phyloP scores from a whole-genome alignment of 495 filamentous ascomycete species.

The Penicillium pancosmium region DNA sequence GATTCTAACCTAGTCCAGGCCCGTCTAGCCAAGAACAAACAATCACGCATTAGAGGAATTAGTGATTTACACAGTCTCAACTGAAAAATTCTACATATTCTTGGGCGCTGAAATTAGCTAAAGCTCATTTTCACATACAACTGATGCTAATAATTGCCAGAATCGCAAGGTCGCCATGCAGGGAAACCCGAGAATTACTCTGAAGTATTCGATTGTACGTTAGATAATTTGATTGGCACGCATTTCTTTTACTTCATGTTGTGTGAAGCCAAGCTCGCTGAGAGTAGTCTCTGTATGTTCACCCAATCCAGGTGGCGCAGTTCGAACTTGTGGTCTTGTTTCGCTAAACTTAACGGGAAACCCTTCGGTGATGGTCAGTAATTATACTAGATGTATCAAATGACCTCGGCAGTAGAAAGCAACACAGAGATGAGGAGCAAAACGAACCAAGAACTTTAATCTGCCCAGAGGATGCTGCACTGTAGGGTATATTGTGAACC shows the following conservation, averaged over 20 bases:
- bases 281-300: slow-evolving; percentile 20
- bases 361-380: slow-evolving; percentile 2
- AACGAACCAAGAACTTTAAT: slow-evolving; percentile 26
- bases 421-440: neutral
- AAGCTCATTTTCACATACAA: neutral
- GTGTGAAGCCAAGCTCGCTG: slow-evolving; percentile 8
- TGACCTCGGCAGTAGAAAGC: no score
- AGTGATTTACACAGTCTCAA: neutral
- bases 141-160: neutral
- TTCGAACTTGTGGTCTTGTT: slow-evolving; percentile 30
- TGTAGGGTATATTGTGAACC: slow-evolving; percentile 23
- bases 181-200: neutral
- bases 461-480: slow-evolving; percentile 15
- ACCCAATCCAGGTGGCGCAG: slow-evolving; percentile 14
- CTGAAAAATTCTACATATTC: no score
- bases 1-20: neutral
- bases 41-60: neutral
- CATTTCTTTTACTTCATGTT: neutral
- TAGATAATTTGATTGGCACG: neutral
- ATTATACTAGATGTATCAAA: neutral
- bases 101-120: no score
- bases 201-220: neutral
- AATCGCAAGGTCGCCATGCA: neutral
- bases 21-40: neutral
- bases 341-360: slow-evolving; percentile 82